These are phyloP conservation scores for Kwoniella sp. DNA, from an alignment of 768 basidiomycete species.

Conservation along the genomic window DNA sequence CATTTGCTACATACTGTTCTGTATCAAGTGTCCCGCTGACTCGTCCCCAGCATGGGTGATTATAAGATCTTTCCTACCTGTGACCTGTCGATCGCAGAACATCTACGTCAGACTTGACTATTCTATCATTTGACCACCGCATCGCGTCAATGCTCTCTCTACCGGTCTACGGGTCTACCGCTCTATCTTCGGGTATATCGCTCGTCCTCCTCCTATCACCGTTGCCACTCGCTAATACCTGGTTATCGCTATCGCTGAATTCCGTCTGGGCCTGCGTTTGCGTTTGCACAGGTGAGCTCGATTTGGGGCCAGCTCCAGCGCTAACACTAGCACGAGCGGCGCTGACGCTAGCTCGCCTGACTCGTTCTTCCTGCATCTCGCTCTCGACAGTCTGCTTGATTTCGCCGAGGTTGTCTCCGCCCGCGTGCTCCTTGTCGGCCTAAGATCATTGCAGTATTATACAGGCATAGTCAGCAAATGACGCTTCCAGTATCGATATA, in stretches of 20 bases:
- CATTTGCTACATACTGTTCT: too few species aligned
- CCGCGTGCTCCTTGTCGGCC: slow-evolving; percentile 51
- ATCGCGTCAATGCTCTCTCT: too few species aligned
- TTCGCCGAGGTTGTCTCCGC: slow-evolving; percentile 41
- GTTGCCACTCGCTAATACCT: not conserved
- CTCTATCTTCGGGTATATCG: not conserved
- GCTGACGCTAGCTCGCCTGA: slow-evolving; percentile 7
- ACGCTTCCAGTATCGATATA: too few species aligned
- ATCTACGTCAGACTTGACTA: too few species aligned
- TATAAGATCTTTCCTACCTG: too few species aligned
- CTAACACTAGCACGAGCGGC: not conserved
- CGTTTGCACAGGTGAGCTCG: not conserved
- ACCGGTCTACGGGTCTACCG: too few species aligned
- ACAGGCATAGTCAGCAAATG: not conserved
- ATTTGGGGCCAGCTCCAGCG: not conserved
- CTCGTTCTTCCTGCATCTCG: slow-evolving; percentile 30
- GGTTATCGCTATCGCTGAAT: not conserved
- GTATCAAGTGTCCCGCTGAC: too few species aligned
- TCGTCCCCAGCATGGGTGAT: too few species aligned
- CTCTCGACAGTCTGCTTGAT: slow-evolving; percentile 37
- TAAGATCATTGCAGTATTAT: not conserved
- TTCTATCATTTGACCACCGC: too few species aligned
- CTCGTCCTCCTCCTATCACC: not conserved
- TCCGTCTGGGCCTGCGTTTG: not conserved
- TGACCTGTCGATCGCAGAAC: too few species aligned